Conservation (phyloP, 1,139 yeast species). For the Diutina sp. region DNA sequence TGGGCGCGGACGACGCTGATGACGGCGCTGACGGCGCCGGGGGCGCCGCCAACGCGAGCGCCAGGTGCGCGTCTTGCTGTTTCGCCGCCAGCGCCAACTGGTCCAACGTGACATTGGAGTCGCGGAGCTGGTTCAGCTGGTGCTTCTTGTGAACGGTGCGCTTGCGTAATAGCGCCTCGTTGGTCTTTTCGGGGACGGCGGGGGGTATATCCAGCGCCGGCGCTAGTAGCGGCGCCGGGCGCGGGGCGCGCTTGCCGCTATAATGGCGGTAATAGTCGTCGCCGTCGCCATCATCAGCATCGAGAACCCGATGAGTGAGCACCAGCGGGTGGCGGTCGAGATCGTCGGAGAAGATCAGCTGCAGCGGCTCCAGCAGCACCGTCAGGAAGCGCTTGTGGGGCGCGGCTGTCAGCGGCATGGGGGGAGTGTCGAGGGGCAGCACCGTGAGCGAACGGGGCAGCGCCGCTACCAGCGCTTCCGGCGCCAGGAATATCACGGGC, state of each 20-base stretch:
- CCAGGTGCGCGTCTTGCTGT: not conserved
- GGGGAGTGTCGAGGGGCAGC: not conserved
- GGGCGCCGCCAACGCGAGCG: not conserved
- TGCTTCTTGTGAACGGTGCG: conserved; percentile 1
- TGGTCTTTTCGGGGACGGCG: not conserved
- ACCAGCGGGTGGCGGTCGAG: not conserved
- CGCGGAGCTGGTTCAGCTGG: not conserved
- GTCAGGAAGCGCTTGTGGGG: not conserved
- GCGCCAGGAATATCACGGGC: not conserved
- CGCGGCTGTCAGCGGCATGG: not conserved
- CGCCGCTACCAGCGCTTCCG: not conserved
- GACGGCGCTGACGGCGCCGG: not conserved
- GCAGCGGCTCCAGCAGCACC: not conserved
- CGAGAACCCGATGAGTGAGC: not conserved
- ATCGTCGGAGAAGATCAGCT: not conserved
- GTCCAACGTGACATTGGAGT: not conserved
- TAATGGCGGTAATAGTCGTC: not conserved
- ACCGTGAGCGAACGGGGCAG: not conserved
- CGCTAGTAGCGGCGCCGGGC: not conserved
- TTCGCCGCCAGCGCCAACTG: not conserved
- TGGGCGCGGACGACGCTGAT: not conserved
- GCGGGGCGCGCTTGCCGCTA: not conserved
- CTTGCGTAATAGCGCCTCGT: not conserved
- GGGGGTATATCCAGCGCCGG: not conserved
- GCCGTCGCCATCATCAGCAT: not conserved